Evolutionary conservation across 805 yeast genomes (phyloP), one percentile per base, ranked within the genome.

Genomic region (Metschnikowia peoriensis): DNA sequence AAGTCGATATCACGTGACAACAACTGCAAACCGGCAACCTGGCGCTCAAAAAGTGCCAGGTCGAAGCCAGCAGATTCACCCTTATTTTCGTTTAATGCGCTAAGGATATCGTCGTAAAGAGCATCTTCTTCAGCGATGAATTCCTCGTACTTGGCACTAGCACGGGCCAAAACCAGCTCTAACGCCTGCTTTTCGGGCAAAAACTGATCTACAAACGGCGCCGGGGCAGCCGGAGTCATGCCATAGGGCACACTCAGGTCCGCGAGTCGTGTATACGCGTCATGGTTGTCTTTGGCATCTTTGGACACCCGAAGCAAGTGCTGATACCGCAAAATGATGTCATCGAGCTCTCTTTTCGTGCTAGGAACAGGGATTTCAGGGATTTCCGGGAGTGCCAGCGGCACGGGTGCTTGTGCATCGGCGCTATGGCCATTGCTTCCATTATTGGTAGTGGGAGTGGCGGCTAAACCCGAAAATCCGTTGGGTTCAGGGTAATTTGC

Each of bases 1-100:
- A 88, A 66, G 62, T 84, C 88, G 53, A 85, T 58, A 65, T 87
- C 89, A 58, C 77, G 81, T 2, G 89, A 80, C 40, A 88, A 67
- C 15, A 86, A 62, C 62, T 87, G 88, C 47, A 87, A 75, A 0
- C 85, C 86, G 15, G 81, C 67, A 17, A 88, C 64, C 64, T 88
- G 96, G 52, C 80, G 77, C 42, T 75, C 69, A 47, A 88, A 68
- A 14, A 83, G 55, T 17, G 32, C 46, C 29, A 46, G 35, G 50
- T 60, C 62, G 11, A 57, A 41, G 6, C 12, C 44, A 27, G 40
- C 45, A 10, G 35, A 9, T n/a, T 29, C 44, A 49, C 6, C 52
- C 22, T 34, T 35, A 73, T 6, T 62, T 54, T 55, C 51, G 22
- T 46, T 47, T 51, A 47, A 51, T 7, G 51, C 41, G 28, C 54